phyloP scores from a whole-genome alignment of 2,329 filamentous ascomycete species.

The Aspergillus melleus region DNA sequence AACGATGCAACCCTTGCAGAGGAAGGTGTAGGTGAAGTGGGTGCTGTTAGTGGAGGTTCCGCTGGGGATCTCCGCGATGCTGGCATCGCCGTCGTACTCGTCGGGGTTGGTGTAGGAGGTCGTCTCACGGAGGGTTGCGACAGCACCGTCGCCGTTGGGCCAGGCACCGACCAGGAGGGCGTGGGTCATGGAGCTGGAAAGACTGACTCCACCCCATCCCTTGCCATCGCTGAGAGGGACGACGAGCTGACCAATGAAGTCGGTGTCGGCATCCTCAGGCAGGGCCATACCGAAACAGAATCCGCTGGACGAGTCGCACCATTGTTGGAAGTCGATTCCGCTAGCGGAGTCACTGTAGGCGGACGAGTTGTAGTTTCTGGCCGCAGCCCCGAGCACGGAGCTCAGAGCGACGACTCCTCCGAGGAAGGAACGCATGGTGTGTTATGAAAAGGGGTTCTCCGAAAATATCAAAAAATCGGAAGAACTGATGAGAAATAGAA shows the following conservation, averaged over 20 bases:
- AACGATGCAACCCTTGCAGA: constrained; percentile 17
- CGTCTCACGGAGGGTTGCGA: constrained; percentile 14
- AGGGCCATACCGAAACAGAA: constrained; percentile 21
- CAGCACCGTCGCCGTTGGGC: constrained; percentile 15
- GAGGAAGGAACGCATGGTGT: constrained; percentile 14
- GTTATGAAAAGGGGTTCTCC: constrained; percentile 1
- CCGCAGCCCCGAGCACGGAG: constrained; percentile 13
- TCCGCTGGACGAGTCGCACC: constrained; percentile 16
- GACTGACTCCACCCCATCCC: constrained; percentile 22
- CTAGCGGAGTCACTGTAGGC: constrained; percentile 17
- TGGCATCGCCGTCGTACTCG: constrained; percentile 13
- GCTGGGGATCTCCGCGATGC: constrained; percentile 14
- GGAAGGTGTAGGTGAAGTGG: constrained; percentile 21
- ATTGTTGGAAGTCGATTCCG: constrained; percentile 20
- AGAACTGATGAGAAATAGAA: background rate
- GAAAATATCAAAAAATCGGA: background rate
- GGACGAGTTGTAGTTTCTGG: constrained; percentile 13
- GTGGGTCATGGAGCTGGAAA: constrained; percentile 14
- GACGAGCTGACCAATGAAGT: constrained; percentile 18
- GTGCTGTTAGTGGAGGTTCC: constrained; percentile 19
- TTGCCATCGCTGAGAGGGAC: constrained; percentile 16
- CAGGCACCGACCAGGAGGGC: constrained; percentile 18
- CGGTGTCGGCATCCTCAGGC: constrained; percentile 12
- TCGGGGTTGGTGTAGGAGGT: constrained; percentile 14
- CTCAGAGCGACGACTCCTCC: constrained; percentile 14